phyloP scores from a whole-genome alignment of 2,329 filamentous ascomycete genomes.

The Pestalotiopsis sp. region DNA sequence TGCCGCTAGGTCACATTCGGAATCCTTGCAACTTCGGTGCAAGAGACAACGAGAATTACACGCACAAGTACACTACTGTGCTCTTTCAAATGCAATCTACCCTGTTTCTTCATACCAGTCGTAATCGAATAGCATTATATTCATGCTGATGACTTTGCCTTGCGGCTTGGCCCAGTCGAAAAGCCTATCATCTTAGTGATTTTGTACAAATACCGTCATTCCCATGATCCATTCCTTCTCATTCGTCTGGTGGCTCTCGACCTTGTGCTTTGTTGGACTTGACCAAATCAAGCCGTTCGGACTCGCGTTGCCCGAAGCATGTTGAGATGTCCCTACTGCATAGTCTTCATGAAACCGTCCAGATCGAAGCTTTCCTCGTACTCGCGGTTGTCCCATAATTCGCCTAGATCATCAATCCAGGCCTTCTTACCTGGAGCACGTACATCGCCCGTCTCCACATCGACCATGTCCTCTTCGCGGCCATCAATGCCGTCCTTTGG shows the following conservation, averaged over 20 bases:
- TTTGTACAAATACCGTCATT: background rate
- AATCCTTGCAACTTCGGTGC: too few species aligned
- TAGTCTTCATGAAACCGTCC: constrained; percentile 91
- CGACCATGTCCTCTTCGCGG: constrained; percentile 84
- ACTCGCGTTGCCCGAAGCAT: background rate
- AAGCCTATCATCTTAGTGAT: background rate
- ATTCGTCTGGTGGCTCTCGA: background rate
- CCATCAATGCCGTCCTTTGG: constrained; percentile 59
- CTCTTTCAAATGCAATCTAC: too few species aligned
- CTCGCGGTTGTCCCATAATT: constrained; percentile 96
- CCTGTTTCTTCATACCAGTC: too few species aligned
- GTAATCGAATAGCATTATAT: background rate
- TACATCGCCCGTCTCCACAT: constrained; percentile 88
- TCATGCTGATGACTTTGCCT: background rate
- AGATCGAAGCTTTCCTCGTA: constrained; percentile 98
- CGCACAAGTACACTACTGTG: too few species aligned
- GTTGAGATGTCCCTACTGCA: constrained; percentile 46
- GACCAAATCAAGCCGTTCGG: background rate
- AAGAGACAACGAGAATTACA: too few species aligned
- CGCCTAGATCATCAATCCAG: constrained; percentile 91
- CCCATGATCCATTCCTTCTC: background rate
- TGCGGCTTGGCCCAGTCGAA: background rate
- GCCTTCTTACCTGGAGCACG: constrained; percentile 94
- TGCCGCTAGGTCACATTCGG: too few species aligned
- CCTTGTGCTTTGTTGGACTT: background rate